These are phyloP conservation scores for Aspergillus steynii DNA, from an alignment of 495 filamentous ascomycete genomes.

Conservation along the genomic window DNA sequence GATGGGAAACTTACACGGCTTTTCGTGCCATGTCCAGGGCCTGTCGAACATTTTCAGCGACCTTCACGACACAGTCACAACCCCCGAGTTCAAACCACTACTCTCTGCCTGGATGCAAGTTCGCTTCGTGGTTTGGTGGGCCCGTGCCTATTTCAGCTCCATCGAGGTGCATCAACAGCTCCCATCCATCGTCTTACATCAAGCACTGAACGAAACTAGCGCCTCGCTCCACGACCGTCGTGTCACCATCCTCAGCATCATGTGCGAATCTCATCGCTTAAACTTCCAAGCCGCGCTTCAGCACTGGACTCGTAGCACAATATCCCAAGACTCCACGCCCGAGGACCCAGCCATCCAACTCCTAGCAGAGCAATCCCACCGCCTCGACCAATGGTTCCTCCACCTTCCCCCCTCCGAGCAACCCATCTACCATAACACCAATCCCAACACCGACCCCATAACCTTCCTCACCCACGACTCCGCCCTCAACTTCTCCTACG, in stretches of 20 bases:
- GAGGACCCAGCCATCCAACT: not conserved
- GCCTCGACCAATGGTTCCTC: slow-evolving; percentile 23
- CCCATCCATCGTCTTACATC: slow-evolving; percentile 14
- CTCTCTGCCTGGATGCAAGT: slow-evolving; percentile 29
- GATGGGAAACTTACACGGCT: slow-evolving; percentile 32
- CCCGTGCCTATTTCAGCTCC: slow-evolving; percentile 26
- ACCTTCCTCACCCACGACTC: slow-evolving; percentile 29
- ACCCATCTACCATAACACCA: slow-evolving; percentile 4
- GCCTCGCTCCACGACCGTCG: slow-evolving; percentile 20
- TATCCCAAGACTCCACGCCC: not conserved
- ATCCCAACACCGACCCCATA: not conserved
- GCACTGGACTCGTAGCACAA: slow-evolving; percentile 16
- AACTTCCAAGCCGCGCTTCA: slow-evolving; percentile 19
- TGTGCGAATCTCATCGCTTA: slow-evolving; percentile 34
- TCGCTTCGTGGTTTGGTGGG: slow-evolving; percentile 31
- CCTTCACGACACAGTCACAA: not conserved
- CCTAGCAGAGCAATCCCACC: slow-evolving; percentile 15
- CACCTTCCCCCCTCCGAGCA: slow-evolving; percentile 22
- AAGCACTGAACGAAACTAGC: slow-evolving; percentile 6
- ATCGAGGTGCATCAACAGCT: slow-evolving; percentile 18
- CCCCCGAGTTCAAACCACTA: slow-evolving; percentile 1
- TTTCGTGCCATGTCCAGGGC: slow-evolving; percentile 27
- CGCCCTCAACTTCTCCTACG: slow-evolving; percentile 33
- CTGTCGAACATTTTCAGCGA: slow-evolving; percentile 14
- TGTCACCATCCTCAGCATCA: slow-evolving; percentile 24